Evolutionary conservation across 345 rosid genomes (phyloP).

Genomic region (Syzygium grande): DNA sequence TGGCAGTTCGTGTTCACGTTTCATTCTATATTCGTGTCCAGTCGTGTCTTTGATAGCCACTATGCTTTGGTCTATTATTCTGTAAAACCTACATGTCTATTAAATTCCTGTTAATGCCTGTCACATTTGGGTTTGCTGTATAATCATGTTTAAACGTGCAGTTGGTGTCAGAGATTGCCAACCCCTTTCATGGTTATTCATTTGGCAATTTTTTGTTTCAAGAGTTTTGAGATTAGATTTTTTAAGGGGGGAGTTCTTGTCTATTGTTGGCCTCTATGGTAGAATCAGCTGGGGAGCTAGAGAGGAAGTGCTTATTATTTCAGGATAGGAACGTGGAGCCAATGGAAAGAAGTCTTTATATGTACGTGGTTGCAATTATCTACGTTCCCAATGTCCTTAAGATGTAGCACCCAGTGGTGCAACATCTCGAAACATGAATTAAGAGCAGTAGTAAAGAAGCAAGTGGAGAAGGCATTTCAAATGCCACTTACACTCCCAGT

Average conservation of each 20-base stretch:
- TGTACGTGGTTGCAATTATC: background rate
- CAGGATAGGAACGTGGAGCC: background rate
- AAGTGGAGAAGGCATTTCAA: background rate
- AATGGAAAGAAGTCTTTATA: background rate
- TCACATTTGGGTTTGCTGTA: background rate
- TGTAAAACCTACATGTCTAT: background rate
- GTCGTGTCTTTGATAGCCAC: background rate
- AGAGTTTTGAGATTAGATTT: background rate
- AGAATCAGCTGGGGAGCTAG: background rate
- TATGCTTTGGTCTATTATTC: background rate
- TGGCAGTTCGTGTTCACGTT: background rate
- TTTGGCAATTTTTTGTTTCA: background rate
- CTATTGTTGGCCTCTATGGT: background rate
- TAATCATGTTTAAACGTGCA: background rate
- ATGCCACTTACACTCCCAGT: background rate
- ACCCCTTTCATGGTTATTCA: background rate
- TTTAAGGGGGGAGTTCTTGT: background rate
- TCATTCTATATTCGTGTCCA: background rate
- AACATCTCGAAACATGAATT: background rate
- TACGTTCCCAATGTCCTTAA: background rate
- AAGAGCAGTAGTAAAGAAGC: background rate
- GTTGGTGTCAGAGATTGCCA: background rate
- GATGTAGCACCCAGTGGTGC: background rate
- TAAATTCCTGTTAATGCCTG: background rate
- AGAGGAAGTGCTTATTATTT: background rate